Evolutionary conservation across 2,329 filamentous ascomycete genomes (phyloP).

Genomic region (Aureobasidium pullulans): DNA sequence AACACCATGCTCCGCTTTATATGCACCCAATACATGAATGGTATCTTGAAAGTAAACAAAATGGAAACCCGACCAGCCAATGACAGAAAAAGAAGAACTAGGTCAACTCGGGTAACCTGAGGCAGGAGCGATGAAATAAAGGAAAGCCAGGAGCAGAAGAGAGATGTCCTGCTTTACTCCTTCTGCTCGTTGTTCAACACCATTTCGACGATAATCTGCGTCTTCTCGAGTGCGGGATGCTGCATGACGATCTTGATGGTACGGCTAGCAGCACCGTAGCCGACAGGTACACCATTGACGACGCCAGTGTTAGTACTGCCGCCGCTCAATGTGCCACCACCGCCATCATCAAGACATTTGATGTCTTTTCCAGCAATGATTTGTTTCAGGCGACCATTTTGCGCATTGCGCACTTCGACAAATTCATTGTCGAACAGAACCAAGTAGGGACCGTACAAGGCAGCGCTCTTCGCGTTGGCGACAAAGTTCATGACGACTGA

Average conservation of each 20-base stretch:
- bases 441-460: slow-evolving; percentile 85
- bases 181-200: slow-evolving; percentile 72
- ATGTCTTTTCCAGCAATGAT: slow-evolving; percentile 91
- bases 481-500: slow-evolving; percentile 98
- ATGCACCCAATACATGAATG: slow-evolving; percentile 2
- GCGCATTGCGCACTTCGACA: slow-evolving; percentile 91
- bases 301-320: slow-evolving; percentile 35
- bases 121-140: not conserved
- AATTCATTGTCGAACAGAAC: slow-evolving; percentile 94
- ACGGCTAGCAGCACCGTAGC: slow-evolving; percentile 41
- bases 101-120: not conserved
- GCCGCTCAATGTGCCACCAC: slow-evolving; percentile 48
- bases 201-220: slow-evolving; percentile 87
- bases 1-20: slow-evolving; percentile 4
- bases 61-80: not conserved
- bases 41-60: not conserved
- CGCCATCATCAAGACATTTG: slow-evolving; percentile 79
- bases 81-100: not conserved
- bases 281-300: slow-evolving; percentile 22
- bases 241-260: slow-evolving; percentile 94
- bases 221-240: slow-evolving; percentile 77
- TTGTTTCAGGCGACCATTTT: slow-evolving; percentile 87
- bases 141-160: not conserved
- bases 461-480: slow-evolving; percentile 80
- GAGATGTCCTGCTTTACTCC: slow-evolving; percentile 18